These are phyloP conservation scores for Prunus campanulata DNA, from an alignment of 306 rosid species.

Conservation along the genomic window DNA sequence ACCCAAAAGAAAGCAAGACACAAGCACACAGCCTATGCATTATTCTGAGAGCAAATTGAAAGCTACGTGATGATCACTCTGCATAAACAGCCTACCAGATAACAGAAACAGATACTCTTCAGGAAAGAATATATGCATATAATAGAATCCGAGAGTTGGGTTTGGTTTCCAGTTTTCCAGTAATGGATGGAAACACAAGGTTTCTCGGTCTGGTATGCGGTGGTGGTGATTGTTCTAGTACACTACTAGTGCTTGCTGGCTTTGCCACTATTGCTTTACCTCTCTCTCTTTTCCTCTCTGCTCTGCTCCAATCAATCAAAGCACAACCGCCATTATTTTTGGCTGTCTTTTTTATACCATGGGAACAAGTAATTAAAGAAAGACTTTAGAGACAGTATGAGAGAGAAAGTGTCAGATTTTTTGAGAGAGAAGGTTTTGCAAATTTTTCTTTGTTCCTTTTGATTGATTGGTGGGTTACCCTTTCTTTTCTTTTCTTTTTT, in stretches of 20 bases:
- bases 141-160: conserved; percentile 18
- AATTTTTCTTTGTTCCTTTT: background rate
- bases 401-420: conserved; percentile 45
- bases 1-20: conserved; percentile 25
- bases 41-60: conserved; percentile 13
- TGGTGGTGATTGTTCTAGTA: conserved; percentile 17
- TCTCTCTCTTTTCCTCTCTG: conserved; percentile 26
- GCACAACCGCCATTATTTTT: conserved; percentile 81
- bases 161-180: conserved; percentile 33
- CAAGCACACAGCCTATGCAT: conserved; percentile 27
- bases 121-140: conserved; percentile 20
- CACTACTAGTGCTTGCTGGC: conserved; percentile 27
- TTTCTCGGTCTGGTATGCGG: conserved; percentile 25
- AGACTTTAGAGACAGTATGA: conserved; percentile 29
- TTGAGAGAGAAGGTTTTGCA: conserved; percentile 28
- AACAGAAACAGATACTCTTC: background rate
- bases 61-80: conserved; percentile 19
- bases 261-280: conserved; percentile 50
- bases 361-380: conserved; percentile 20
- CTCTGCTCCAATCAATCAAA: conserved; percentile 63
- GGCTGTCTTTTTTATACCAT: conserved; percentile 48
- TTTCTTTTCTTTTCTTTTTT: background rate
- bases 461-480: no score
- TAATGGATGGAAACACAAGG: conserved; percentile 45
- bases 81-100: background rate